Base-by-base conservation (phyloP, 176 grass and related monocot species). In the Thinopyrum elongatum region DNA sequence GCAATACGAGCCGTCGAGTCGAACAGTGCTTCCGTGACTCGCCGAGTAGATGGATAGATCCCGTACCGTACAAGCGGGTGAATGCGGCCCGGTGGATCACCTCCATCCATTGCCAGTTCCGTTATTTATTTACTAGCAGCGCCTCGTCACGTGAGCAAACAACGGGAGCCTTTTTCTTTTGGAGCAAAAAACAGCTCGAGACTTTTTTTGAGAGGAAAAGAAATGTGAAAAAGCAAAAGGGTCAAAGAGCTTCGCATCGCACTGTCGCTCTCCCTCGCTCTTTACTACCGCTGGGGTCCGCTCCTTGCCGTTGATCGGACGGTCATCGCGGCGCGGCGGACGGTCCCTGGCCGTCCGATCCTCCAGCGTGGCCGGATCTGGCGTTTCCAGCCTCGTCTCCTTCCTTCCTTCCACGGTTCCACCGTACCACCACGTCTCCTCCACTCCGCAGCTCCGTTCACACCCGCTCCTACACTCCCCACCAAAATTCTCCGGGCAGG, bases 291-390 rank as follows among this genome's bases (percentile, higher is more conserved):
- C 44, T 3, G 53, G 53, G 51, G 53, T 58, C 7, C 6, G 14
- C 6, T 1, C 1, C 2, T 17, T 8, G 1, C 22, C 70, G 3
- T 7, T 12, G 12, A 73, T 73, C 70, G 21, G 25, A 28, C 70
- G 70, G 70, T n/a, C 38, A 12, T 2, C 22, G 12, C 13, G 6
- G 70, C 10, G 11, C 25, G 21, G 5, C 13, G 1, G 4, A 0
- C 31, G 3, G 34, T 1, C 38, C 55, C 0, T 17, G 11, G 0
- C 88, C 88, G 79, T 86, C 84, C 64, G 88, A 90, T 86, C 73
- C 3, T 30, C 22, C 51, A 36, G n/a, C 68, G 33, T 26, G 70
- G 25, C 16, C 78, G n/a, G 88, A 86, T 90, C 78, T 49, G 28
- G 14, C 42, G 0, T 41, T 3, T 3, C 9, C 66, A 19, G 0